phyloP scores from a whole-genome alignment of 2,329 filamentous ascomycete genomes.

The Fusarium duplospermum region DNA sequence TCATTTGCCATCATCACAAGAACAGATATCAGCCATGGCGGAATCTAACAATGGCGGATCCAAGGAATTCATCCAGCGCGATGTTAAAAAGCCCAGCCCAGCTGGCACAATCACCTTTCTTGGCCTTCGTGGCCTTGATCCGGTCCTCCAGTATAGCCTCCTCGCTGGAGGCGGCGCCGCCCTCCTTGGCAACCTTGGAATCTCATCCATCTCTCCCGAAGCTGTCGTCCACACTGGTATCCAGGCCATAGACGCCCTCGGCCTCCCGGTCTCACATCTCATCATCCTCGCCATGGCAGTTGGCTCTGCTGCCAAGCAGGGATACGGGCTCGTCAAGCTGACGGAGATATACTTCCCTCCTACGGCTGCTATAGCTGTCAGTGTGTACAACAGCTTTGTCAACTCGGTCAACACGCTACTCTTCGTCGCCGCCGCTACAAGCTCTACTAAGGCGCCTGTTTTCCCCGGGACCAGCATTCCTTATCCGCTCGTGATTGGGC shows the following conservation, averaged over 20 bases:
- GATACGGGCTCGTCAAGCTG: constrained; percentile 62
- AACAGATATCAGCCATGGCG: background rate
- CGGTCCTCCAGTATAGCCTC: constrained; percentile 48
- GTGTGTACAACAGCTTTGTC: constrained; percentile 63
- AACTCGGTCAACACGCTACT: constrained; percentile 68
- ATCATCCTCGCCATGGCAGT: constrained; percentile 65
- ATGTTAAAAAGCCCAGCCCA: constrained; percentile 49
- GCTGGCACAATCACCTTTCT: constrained; percentile 53
- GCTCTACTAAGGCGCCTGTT: constrained; percentile 44
- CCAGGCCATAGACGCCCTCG: constrained; percentile 51
- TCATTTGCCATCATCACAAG: background rate
- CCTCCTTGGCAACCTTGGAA: constrained; percentile 59
- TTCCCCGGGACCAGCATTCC: constrained; percentile 37
- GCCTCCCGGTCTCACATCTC: constrained; percentile 61
- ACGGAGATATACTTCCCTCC: constrained; percentile 63
- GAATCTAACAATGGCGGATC: background rate
- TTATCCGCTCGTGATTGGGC: constrained; percentile 58
- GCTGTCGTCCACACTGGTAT: constrained; percentile 49
- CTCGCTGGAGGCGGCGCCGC: constrained; percentile 53
- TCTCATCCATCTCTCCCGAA: constrained; percentile 54
- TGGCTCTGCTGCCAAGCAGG: constrained; percentile 66
- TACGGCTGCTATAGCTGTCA: constrained; percentile 55
- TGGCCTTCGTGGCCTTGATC: constrained; percentile 51
- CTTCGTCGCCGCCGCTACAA: constrained; percentile 62
- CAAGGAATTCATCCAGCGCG: constrained; percentile 52